These are phyloP conservation scores for Tirmania nivea DNA, from an alignment of 495 filamentous ascomycete species.

Conservation along the genomic window DNA sequence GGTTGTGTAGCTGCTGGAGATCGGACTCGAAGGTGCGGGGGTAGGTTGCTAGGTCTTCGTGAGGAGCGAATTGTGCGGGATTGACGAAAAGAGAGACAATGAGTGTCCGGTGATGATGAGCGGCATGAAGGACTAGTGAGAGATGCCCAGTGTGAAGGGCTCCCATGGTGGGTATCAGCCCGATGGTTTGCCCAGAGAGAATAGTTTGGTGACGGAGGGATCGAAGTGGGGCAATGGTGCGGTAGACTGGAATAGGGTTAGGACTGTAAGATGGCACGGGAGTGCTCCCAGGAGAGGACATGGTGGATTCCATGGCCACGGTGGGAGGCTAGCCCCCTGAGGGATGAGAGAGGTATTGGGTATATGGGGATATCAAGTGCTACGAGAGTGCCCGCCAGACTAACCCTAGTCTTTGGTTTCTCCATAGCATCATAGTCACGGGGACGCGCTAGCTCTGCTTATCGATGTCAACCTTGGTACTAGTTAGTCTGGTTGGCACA, in stretches of 20 bases:
- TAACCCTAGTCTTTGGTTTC: no score
- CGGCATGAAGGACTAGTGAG: constrained; percentile 67
- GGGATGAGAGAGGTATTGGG: no score
- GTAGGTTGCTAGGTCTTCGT: constrained; percentile 71
- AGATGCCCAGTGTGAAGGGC: constrained; percentile 83
- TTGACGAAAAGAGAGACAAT: constrained; percentile 88
- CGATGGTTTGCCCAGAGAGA: constrained; percentile 47
- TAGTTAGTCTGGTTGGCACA: no score
- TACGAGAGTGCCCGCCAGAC: no score
- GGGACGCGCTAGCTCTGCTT: no score
- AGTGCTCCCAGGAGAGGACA: constrained; percentile 3
- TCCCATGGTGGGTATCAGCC: constrained; percentile 91
- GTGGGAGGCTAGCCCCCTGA: no score
- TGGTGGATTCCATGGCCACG: background rate
- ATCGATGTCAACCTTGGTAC: no score
- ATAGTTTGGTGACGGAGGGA: constrained; percentile 45
- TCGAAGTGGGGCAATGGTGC: constrained; percentile 48
- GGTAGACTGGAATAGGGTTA: constrained; percentile 46
- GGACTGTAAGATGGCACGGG: constrained; percentile 6
- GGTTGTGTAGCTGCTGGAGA: constrained; percentile 34
- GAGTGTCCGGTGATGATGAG: constrained; percentile 59
- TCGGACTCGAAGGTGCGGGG: constrained; percentile 79
- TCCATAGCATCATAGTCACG: no score
- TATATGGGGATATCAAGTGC: no score
- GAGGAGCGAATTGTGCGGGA: constrained; percentile 82